Evolutionary conservation across 805 yeast genomes (phyloP).

Genomic region (Candida rishiriensis): DNA sequence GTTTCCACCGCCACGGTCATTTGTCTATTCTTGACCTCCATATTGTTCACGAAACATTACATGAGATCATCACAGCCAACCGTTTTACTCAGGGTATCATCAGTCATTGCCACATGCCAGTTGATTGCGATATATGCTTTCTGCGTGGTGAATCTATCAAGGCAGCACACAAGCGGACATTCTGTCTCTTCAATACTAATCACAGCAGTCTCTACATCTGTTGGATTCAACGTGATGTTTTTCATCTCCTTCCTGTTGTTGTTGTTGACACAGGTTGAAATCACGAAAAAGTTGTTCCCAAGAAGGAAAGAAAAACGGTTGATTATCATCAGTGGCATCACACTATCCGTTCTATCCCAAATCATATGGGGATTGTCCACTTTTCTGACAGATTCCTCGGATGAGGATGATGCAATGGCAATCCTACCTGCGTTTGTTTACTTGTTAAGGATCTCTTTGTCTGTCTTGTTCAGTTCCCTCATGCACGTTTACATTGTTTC

Average conservation of each 20-base stretch:
- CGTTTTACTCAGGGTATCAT: conserved; percentile 43
- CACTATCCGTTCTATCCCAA: conserved; percentile 52
- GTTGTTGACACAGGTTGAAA: conserved; percentile 67
- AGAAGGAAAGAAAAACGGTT: conserved; percentile 65
- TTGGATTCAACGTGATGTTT: conserved; percentile 51
- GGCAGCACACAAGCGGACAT: conserved; percentile 43
- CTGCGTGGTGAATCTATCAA: conserved; percentile 40
- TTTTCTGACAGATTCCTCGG: conserved; percentile 29
- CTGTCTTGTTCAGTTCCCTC: conserved; percentile 63
- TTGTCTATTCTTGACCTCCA: conserved; percentile 56
- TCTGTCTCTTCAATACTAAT: conserved; percentile 42
- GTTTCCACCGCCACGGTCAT: conserved; percentile 62
- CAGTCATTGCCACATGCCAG: conserved; percentile 51
- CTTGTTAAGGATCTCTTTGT: conserved; percentile 64
- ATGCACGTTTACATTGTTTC: conserved; percentile 51
- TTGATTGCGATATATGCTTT: conserved; percentile 46
- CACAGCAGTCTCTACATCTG: conserved; percentile 37
- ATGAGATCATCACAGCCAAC: conserved; percentile 53
- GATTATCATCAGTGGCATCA: conserved; percentile 53
- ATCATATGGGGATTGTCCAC: conserved; percentile 67
- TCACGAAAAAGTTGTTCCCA: conserved; percentile 61
- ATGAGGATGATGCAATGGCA: conserved; percentile 44
- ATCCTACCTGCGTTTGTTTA: conserved; percentile 72
- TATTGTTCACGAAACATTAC: conserved; percentile 57
- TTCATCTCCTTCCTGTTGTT: conserved; percentile 52